These are phyloP conservation scores for Thuidium tamariscinum DNA, from an alignment of 225 moss, liverwort and hornwort genomes.

Conservation along the genomic window DNA sequence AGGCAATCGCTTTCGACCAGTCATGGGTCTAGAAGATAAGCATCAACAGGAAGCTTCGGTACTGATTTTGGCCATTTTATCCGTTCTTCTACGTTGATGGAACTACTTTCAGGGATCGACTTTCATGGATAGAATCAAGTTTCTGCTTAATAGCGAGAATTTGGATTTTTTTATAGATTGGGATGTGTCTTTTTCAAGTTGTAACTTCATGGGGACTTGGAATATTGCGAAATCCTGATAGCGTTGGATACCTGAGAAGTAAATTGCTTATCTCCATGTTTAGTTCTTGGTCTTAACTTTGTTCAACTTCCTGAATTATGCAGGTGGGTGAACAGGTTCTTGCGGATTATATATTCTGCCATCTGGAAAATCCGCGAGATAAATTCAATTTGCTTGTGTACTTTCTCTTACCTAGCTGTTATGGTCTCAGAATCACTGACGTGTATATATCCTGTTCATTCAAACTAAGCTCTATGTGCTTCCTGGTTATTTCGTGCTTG, in stretches of 20 bases:
- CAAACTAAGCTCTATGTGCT: not conserved
- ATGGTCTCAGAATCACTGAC: not conserved
- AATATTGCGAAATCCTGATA: not conserved
- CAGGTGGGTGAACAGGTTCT: slow-evolving; percentile 91
- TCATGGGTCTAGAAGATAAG: slow-evolving; percentile 44
- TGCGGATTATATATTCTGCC: slow-evolving; percentile 64
- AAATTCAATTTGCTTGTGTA: slow-evolving; percentile 92
- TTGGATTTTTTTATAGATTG: not conserved
- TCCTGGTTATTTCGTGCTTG: not conserved
- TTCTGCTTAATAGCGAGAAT: not conserved
- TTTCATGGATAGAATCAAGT: not conserved
- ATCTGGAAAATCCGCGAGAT: slow-evolving; percentile 76
- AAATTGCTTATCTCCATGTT: not conserved
- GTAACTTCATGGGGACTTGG: not conserved
- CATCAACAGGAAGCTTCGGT: slow-evolving; percentile 37
- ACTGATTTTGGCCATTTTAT: not conserved
- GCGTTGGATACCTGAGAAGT: not conserved
- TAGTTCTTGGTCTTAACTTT: not conserved
- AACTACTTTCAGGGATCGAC: not conserved
- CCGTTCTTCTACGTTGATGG: not conserved
- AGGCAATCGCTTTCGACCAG: slow-evolving; percentile 56
- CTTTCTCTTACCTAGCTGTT: not conserved
- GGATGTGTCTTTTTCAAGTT: not conserved
- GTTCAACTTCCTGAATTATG: not conserved
- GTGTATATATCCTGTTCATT: not conserved